Evolutionary conservation across 1,284 basidiomycete species (phyloP).

Genomic region (Irpex rosettiformis): DNA sequence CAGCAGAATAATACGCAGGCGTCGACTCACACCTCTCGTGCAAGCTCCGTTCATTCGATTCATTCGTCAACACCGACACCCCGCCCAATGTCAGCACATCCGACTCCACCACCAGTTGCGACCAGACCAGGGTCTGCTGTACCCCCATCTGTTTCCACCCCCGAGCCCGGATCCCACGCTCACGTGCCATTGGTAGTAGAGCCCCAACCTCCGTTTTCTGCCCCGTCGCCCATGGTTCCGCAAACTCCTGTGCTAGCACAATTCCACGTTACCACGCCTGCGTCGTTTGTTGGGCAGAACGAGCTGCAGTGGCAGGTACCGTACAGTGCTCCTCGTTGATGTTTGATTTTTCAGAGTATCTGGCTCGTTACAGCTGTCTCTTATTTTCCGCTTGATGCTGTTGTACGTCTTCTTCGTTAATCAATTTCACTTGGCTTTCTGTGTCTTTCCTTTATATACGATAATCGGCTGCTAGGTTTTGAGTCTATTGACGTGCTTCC

Average conservation of each 20-base stretch:
- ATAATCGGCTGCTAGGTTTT: no score
- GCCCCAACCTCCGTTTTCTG: no score
- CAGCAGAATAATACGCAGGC: background rate
- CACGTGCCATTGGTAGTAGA: no score
- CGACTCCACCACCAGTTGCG: background rate
- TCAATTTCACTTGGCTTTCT: background rate
- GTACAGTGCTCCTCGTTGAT: background rate
- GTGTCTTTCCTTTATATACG: background rate
- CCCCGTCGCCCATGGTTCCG: background rate
- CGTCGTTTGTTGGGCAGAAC: background rate
- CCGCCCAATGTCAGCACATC: background rate
- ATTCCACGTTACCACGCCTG: background rate
- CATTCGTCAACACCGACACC: background rate
- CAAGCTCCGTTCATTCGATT: background rate
- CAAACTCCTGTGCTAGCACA: background rate
- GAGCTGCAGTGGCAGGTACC: slow-evolving; percentile 6
- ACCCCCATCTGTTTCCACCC: background rate
- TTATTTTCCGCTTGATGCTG: background rate
- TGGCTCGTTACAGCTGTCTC: background rate
- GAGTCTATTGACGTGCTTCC: no score
- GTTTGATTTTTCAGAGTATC: background rate
- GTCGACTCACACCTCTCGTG: background rate
- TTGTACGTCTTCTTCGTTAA: background rate
- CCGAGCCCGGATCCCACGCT: background rate
- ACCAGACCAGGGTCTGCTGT: background rate